A percentile compares a stretch with the other conserved stretches of the same genome.
These are phyloP conservation scores for Magnaporthiopsis incrustans DNA, from an alignment of 2,329 filamentous ascomycete genomes.

Conservation along the genomic window DNA sequence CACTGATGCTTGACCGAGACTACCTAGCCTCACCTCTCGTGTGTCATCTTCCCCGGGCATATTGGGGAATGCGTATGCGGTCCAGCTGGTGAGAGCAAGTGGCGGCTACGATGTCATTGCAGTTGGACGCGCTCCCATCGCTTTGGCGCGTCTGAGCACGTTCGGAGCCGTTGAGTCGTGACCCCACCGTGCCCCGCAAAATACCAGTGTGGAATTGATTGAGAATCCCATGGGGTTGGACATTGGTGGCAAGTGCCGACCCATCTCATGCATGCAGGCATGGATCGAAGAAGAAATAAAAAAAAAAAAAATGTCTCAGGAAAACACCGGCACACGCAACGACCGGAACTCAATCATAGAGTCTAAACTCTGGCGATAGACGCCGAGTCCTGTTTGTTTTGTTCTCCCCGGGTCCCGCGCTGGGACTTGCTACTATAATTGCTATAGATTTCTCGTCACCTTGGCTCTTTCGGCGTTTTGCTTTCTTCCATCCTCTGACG, in stretches of 20 bases:
- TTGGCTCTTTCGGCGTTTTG: background rate
- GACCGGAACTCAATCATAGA: background rate
- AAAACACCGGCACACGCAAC: background rate
- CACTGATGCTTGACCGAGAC: constrained; percentile 7
- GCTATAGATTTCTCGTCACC: background rate
- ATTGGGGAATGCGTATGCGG: background rate
- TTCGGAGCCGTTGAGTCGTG: background rate
- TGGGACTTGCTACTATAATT: background rate
- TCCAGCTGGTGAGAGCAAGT: background rate
- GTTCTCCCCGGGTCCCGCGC: background rate
- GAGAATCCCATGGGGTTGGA: background rate
- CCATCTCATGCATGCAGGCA: background rate
- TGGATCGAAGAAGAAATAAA: background rate
- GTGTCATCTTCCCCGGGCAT: constrained; percentile 21
- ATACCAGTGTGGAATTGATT: background rate
- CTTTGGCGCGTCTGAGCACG: background rate
- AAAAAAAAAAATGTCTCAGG: background rate
- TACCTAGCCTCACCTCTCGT: constrained; percentile 16
- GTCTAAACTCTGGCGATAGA: background rate
- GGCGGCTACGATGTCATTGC: too few relatives aligned
- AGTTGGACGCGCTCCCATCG: background rate
- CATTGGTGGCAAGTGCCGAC: background rate
- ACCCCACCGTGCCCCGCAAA: background rate
- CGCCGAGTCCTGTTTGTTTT: background rate
- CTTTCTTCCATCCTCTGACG: background rate